A percentile compares a stretch with the other conserved stretches of the same genome.
These are phyloP conservation scores for Cladosporium sp. DNA, from an alignment of 2,329 filamentous ascomycete genomes.

Conservation along the genomic window DNA sequence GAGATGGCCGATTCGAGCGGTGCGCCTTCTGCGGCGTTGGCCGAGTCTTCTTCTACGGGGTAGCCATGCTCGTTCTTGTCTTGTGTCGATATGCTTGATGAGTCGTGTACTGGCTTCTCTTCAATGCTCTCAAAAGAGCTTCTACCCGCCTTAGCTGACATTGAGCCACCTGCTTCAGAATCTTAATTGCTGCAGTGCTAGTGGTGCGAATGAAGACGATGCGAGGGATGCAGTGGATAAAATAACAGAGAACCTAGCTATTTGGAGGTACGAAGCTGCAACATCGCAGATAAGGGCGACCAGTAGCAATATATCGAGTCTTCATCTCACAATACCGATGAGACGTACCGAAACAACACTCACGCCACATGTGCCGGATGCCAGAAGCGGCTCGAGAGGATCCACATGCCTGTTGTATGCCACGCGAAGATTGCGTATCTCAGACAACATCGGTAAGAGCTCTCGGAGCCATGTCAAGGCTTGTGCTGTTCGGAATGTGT, in stretches of 20 bases:
- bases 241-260: no score
- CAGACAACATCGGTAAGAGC: no score
- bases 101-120: neutral
- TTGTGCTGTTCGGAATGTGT: no score
- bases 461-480: no score
- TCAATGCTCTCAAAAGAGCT: slow-evolving; percentile 1
- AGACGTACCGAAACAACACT: neutral
- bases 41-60: neutral
- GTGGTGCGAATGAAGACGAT: no score
- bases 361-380: neutral
- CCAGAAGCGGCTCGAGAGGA: neutral
- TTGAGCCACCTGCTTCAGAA: no score
- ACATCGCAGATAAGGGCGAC: neutral
- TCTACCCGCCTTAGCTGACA: neutral
- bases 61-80: neutral
- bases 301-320: neutral
- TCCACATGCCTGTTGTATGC: neutral
- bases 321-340: neutral
- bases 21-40: slow-evolving; percentile 14
- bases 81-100: slow-evolving; percentile 2
- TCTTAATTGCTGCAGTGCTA: no score
- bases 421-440: slow-evolving; percentile 1
- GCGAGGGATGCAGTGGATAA: no score
- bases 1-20: slow-evolving; percentile 20
- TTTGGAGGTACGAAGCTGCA: no score